Base-by-base conservation (phyloP, 164 flowering plant genomes). In the grape (Vitis vinifera) region DNA sequence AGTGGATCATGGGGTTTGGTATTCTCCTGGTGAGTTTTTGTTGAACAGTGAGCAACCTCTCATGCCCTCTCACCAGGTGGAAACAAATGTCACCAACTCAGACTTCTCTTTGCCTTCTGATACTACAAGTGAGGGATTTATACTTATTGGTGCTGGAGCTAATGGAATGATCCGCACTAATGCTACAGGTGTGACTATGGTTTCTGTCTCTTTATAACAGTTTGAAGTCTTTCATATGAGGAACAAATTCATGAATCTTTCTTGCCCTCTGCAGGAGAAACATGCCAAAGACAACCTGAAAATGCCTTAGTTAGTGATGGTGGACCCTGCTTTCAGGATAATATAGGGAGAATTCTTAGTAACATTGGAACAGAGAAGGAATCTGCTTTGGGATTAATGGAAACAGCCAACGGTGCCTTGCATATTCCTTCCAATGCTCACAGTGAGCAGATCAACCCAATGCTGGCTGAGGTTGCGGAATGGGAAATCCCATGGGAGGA, bases 401-500 rank as follows among this genome's bases (percentile, higher is more conserved):
- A 79, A 77, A 72, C 72, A 27, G 63, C 71, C 13, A 70, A 65
- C 50, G 68, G 53, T 60, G 70, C 62, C 47, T 65, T 67, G 61
- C 57, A 53, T 73, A 17, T 55, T 67, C 51, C 65, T 63, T 66
- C 66, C 70, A 77, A 59, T 76, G 66, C 63, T 66, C 79, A 69
- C 8, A 68, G 68, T 73, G 84, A 85, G 71, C 80, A 69, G 60
- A 76, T 80, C 59, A 79, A 79, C 71, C 79, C 82, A 62, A 52
- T 84, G 70, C 78, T 90, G 71, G 82, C 84, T 71, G 94, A 84
- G 68, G 90, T 79, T 80, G 87, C 92, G 31, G 97, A 90, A 68
- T 93, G 89, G 88, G 98, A 95, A 82, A 91, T 95, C 70, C 88
- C 73, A 29, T 95, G 99, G 99, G 97, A 93, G 66, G 91, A 90